Conservation (phyloP, 352 stramenopile species). For the Globisporangium abappressorium region DNA sequence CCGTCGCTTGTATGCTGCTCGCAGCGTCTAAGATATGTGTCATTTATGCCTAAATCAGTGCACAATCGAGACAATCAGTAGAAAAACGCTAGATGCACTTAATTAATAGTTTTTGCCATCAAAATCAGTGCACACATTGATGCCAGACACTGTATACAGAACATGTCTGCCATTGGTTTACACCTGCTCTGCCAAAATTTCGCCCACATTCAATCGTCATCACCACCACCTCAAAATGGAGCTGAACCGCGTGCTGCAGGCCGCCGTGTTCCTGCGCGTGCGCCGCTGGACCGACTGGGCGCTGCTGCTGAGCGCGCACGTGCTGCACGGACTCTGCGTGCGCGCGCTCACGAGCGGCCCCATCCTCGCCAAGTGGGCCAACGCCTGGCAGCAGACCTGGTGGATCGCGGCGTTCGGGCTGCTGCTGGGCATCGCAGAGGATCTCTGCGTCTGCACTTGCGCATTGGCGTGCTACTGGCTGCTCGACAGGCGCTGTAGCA, state of each 20-base stretch:
- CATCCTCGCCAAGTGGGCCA: conserved; percentile 51
- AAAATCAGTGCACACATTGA: too few species aligned
- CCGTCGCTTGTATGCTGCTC: too few species aligned
- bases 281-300: conserved; percentile 47
- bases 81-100: too few species aligned
- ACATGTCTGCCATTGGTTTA: too few species aligned
- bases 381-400: conserved; percentile 42
- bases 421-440: conserved; percentile 40
- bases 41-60: too few species aligned
- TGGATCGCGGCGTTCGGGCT: conserved; percentile 32
- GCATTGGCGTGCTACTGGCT: conserved; percentile 32
- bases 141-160: too few species aligned
- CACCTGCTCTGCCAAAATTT: too few species aligned
- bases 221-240: background rate
- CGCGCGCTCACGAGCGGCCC: conserved; percentile 25
- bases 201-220: too few species aligned
- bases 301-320: conserved; percentile 24
- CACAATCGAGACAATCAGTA: too few species aligned
- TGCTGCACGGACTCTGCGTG: conserved; percentile 34
- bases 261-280: conserved; percentile 39
- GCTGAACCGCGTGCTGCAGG: conserved; percentile 13
- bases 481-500: conserved; percentile 18
- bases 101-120: too few species aligned
- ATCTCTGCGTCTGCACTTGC: conserved; percentile 37
- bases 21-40: too few species aligned